Percentiles rank a stretch among this genome's conserved stretches.
Evolutionary conservation across 495 filamentous ascomycete species (phyloP).

Genomic region (Hypoxylon lienhwacheense): DNA sequence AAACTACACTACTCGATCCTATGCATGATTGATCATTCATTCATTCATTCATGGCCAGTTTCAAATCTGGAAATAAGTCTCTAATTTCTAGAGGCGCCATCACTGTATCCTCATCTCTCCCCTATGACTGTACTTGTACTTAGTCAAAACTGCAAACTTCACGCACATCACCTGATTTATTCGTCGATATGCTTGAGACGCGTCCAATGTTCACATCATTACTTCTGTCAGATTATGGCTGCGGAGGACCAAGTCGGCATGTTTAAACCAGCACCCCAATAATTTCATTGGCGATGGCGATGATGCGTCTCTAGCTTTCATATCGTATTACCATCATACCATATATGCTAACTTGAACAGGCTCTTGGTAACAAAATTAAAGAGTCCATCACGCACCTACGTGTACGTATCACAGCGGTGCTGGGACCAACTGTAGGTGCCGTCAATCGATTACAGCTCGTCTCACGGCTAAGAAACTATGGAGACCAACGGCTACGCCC

Average conservation of each 20-base stretch:
- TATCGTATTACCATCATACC: neutral
- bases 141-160: too few relatives aligned
- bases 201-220: neutral
- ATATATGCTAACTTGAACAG: conserved; percentile 17
- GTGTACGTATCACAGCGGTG: conserved; percentile 15
- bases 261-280: neutral
- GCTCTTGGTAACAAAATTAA: conserved; percentile 2
- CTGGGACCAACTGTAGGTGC: conserved; percentile 25
- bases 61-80: too few relatives aligned
- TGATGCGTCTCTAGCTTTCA: conserved; percentile 17
- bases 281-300: conserved; percentile 8
- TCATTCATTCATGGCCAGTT: too few relatives aligned
- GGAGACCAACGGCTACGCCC: conserved; percentile 40
- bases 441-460: conserved; percentile 22
- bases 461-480: conserved; percentile 24
- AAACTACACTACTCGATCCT: too few relatives aligned
- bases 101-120: too few relatives aligned
- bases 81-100: too few relatives aligned
- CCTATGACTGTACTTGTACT: too few relatives aligned
- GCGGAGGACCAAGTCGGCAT: neutral
- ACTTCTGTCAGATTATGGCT: neutral
- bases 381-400: conserved; percentile 8
- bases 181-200: too few relatives aligned
- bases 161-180: too few relatives aligned
- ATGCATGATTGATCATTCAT: too few relatives aligned